Evolutionary conservation across 1,284 basidiomycete species (phyloP), one percentile per base, ranked within the genome.

Genomic region (Spongispora temasekensis): DNA sequence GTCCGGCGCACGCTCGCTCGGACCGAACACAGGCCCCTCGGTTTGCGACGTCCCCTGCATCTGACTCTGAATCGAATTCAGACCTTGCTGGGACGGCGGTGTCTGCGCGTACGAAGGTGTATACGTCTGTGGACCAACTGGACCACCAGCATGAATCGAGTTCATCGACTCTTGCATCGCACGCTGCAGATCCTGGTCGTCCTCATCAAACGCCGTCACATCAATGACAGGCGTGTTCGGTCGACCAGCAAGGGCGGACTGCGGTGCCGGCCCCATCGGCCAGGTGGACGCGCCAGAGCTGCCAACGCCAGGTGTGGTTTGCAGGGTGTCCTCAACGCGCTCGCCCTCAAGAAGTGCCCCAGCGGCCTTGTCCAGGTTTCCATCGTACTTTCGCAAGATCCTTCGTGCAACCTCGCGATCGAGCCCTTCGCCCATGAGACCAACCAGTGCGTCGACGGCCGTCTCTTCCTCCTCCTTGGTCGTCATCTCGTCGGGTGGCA

Each of bases 351-450:
- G 69, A 7, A 90, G 77, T 1, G 87, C 86, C 44, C 80, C 77
- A 0, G 82, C 84, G 21, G 88, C 86, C 68, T 84, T 87, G 35
- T 87, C 79, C 56, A 86, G 71, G 64, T 89, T 77, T 23, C 86
- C 84, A 48, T 81, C 80, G 70, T 84, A 79, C 67, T 85, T 86
- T 57, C 82, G 76, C 58, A 89, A 76, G 21, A 88, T 78, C 27
- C 78, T 76, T 42, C 82, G 80, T 5, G 79, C 83, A 27, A 81
- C 74, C 30, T 82, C 78, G 15, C 72, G 70, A 57, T 83, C 79
- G 51, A 83, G 69, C 53, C 72, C 74, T 27, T 77, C 81, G 44
- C 64, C 74, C 71, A 73, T 75, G 56, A 73, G 35, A 9, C 58
- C 48, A 10, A 53, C 71, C 55, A 73, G n/a, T 53, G 62, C 46